Evolutionary conservation across 148 eudicot species (phyloP), one percentile per base, ranked within the genome.

Genomic region (Agrostemma githago): DNA sequence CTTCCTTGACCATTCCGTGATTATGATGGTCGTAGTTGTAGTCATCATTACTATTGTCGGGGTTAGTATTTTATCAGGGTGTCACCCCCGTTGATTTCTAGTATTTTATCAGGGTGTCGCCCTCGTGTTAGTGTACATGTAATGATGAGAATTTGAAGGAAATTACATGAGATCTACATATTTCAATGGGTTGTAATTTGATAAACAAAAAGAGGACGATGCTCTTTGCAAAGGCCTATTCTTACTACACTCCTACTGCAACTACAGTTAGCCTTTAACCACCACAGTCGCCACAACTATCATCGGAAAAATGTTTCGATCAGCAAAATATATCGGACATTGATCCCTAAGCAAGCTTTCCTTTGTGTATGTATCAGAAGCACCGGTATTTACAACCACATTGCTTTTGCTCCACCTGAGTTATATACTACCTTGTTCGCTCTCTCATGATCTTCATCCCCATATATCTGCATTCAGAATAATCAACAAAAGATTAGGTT

Each of bases 361-460:
- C 3, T 66, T 48, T 42, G 57, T 54, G 66, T 39, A n/a, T 58
- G 46, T 20, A 20, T 67, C 15, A 57, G 56, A 57, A 66, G 40
- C 71, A 57, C 58, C 51, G 1, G 5, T 63, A 58, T 67, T 65
- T 59, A 44, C 66, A 56, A 14, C n/a, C 70, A 63, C 9, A 2
- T 62, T 41, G 58, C 16, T 39, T 40, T 74, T 34, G 58, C 74
- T 69, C 37, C 15, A 17, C 1, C 56, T 38, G 60, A 7, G 19
- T 21, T n/a, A 48, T 42, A 8, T 76, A 51, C 77, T 82, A 64
- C 70, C 72, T 74, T 74, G 58, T 43, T 82, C 88, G 75, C 26
- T 84, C 86, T 44, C 74, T 75, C 64, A 81, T 64, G 5, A 89
- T 76, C 84, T 91, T 87, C 85, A 87, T 19, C 9, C 96, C 96